Evolutionary conservation across 805 yeast species (phyloP).

Genomic region (Saccharomycopsis sp.): DNA sequence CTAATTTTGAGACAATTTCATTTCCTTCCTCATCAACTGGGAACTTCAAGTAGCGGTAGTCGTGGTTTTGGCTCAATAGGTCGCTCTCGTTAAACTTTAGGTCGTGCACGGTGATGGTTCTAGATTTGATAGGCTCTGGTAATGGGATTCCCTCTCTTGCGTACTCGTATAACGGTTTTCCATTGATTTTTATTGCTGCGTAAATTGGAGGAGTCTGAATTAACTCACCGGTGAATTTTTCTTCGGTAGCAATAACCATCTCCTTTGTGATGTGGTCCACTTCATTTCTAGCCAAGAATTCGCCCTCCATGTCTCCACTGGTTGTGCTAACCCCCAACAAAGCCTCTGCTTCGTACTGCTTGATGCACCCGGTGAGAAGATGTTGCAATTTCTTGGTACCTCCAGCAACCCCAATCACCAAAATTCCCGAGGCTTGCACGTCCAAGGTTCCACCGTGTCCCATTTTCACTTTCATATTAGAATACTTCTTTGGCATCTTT

Average conservation of each 20-base stretch:
- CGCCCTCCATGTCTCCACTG: slow-evolving; percentile 91
- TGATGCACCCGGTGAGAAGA: slow-evolving; percentile 67
- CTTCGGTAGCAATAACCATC: slow-evolving; percentile 41
- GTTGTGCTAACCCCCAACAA: slow-evolving; percentile 86
- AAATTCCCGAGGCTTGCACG: slow-evolving; percentile 91
- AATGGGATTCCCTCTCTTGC: slow-evolving; percentile 83
- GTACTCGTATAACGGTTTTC: slow-evolving; percentile 88
- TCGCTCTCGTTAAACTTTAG: slow-evolving; percentile 47
- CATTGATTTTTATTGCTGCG: slow-evolving; percentile 91
- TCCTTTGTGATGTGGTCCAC: slow-evolving; percentile 51
- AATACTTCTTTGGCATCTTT: slow-evolving; percentile 45
- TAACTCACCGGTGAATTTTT: slow-evolving; percentile 71
- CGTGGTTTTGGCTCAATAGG: slow-evolving; percentile 48
- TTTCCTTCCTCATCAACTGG: slow-evolving; percentile 45
- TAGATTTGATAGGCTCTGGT: slow-evolving; percentile 73
- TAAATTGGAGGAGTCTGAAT: slow-evolving; percentile 92
- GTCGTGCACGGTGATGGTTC: slow-evolving; percentile 58
- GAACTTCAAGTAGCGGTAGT: slow-evolving; percentile 37
- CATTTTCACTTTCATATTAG: slow-evolving; percentile 62
- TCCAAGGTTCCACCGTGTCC: slow-evolving; percentile 99
- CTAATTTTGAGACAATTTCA: slow-evolving; percentile 26
- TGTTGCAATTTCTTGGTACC: slow-evolving; percentile 80
- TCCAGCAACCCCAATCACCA: slow-evolving; percentile 83
- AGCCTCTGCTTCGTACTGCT: slow-evolving; percentile 78
- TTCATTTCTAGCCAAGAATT: slow-evolving; percentile 53